Percentiles rank a stretch among this genome's conserved stretches.
Evolutionary conservation across 2,329 filamentous ascomycete genomes (phyloP).

Genomic region (Sarocladium kiliense): DNA sequence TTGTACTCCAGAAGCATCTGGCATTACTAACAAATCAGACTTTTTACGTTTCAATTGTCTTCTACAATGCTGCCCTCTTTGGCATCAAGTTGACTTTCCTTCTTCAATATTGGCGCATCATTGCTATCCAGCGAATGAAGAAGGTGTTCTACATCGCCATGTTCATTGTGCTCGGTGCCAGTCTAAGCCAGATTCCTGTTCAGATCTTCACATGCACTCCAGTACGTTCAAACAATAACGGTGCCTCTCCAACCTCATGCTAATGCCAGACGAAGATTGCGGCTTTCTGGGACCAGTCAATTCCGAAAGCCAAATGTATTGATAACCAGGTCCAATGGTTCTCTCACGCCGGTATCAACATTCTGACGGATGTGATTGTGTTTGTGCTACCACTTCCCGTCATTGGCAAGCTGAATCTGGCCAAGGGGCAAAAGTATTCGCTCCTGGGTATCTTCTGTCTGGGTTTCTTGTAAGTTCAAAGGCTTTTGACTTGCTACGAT

Average conservation of each 20-base stretch:
- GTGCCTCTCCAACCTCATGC: neutral
- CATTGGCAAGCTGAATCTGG: slow-evolving; percentile 13
- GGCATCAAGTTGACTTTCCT: slow-evolving; percentile 7
- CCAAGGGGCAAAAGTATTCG: slow-evolving; percentile 13
- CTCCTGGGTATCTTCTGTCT: slow-evolving; percentile 12
- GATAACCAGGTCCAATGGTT: slow-evolving; percentile 7
- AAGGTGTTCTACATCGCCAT: slow-evolving; percentile 2
- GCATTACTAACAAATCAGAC: too few relatives aligned
- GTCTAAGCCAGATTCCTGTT: neutral
- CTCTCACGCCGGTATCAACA: neutral
- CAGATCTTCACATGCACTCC: slow-evolving; percentile 7
- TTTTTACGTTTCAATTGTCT: slow-evolving; percentile 3
- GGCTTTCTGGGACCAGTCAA: neutral
- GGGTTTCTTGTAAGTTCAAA: slow-evolving; percentile 14
- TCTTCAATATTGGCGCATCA: slow-evolving; percentile 2
- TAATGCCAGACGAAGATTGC: neutral
- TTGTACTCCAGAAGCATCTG: too few relatives aligned
- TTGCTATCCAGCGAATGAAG: slow-evolving; percentile 5
- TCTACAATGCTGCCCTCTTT: slow-evolving; percentile 4
- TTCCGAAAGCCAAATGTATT: neutral
- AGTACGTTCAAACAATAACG: neutral
- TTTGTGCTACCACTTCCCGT: slow-evolving; percentile 15
- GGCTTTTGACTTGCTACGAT: neutral
- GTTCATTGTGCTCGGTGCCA: slow-evolving; percentile 18
- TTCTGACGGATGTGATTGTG: slow-evolving; percentile 12